Base-by-base conservation (phyloP, 345 rosid species). In the Excoecaria cochinchinensis region DNA sequence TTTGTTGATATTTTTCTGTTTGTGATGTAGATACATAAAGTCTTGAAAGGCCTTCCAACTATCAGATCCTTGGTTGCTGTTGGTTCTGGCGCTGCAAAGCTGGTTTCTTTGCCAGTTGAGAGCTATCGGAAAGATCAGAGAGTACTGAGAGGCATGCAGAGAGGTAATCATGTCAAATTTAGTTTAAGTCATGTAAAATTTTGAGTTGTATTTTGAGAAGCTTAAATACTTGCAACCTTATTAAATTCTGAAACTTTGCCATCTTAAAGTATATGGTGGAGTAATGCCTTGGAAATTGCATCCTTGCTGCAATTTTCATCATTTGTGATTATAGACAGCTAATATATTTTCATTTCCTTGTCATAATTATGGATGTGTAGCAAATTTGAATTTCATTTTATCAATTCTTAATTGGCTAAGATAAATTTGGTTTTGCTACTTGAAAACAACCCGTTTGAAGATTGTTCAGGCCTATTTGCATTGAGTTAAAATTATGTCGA, bases 81-180 rank as follows among this genome's bases (percentile, higher is more conserved):
- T 72, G 89, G 87, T 80, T 73, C 82, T 81, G 96, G 93, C 82
- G 93, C 96, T 38, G 78, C 91, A 42, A 95, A 93, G 89, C 82
- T 95, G 73, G 85, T 95, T 79, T 86, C 99, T 15, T 81, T 80
- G 80, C 99, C 99, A 22, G 91, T 95, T 69, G 94, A 90, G 86
- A 90, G 86, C 83, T 93, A 95, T 80, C 88, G 81, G 82, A 91
- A 91, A 79, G 99, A 95, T 74, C 89, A 83, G 79, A 89, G 89
- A 80, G 87, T 95, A 44, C 85, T 95, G 62, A 92, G 87, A 82
- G 98, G 99, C 75, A 82, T 95, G 83, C 97, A 95, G 86, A 91
- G 98, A 91, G 99, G 98, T 91, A 82, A 85, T 31, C 31, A 31
- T 31, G 46, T 64, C 70, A 58, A 76, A n/a, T 69, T 53, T 14